Evolutionary conservation across 1,284 basidiomycete species (phyloP), one percentile per base, ranked within the genome.

Genomic region (Microbotryomycetes sp.): DNA sequence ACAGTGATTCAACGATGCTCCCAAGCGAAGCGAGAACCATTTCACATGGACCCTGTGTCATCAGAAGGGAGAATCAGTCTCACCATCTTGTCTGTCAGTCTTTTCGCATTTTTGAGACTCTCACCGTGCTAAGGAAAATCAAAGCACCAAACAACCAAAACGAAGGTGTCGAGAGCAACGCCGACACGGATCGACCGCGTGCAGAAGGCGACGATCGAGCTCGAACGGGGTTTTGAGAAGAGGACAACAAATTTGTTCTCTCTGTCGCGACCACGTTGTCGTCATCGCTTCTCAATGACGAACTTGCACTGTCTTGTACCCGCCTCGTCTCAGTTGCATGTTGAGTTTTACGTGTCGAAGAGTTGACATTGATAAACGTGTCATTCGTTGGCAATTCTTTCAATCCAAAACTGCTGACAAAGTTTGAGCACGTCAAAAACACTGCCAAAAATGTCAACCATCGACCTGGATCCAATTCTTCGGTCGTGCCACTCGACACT

Each of bases 111-210:
- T n/a, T n/a, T 6, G 14, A 2, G 15, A 28, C 12, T 26, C 45
- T 49, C 6, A 59, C 68, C 25, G 67, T 70, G 12, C 64, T 54
- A 30, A 70, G 51, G 42, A 71, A 58, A 51, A 71, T 56, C 26
- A 68, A 36, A 1, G 49, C 29, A 9, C 69, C 65, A 25, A 71
- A 66, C 22, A 70, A 63, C 70, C 70, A 71, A 46, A 70, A 68
- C 6, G 61, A 62, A 1, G 63, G 55, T 3, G 60, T 65, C 29
- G 57, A 25, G 14, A 60, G 7, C 25, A 67, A 50, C 12, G 50
- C n/a, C 26, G n/a, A 16, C 25, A 52, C n/a, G 7, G 47, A 49
- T 15, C 56, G 47, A 3, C 54, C 45, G 19, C n/a, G n/a, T n/a
- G n/a, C n/a, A n/a, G n/a, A n/a, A n/a, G n/a, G n/a, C n/a, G 36